phyloP scores from a whole-genome alignment of 352 stramenopile species.

The Phytophthora rubi region DNA sequence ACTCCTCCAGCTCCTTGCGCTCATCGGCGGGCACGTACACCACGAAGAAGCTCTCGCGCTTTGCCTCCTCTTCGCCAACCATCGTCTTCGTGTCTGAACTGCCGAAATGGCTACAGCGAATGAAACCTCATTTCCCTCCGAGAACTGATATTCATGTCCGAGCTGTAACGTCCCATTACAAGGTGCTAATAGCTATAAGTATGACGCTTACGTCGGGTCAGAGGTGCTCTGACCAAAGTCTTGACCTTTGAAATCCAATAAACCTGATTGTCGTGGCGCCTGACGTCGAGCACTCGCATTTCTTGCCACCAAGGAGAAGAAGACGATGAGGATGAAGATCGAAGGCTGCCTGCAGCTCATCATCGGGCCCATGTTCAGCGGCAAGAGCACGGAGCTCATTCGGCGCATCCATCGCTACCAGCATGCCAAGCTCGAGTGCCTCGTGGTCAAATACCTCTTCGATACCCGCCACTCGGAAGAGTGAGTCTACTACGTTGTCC shows the following conservation, averaged over 20 bases:
- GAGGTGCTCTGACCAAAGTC: not conserved
- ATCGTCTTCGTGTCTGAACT: constrained; percentile 32
- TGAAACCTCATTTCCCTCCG: no score
- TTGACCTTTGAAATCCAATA: not conserved
- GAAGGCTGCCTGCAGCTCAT: constrained; percentile 82
- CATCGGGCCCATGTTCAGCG: constrained; percentile 89
- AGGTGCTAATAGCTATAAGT: not conserved
- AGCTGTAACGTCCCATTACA: not conserved
- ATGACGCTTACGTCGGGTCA: not conserved
- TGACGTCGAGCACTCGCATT: constrained; percentile 6
- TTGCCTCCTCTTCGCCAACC: constrained; percentile 59
- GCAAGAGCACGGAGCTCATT: constrained; percentile 89
- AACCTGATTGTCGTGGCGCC: not conserved
- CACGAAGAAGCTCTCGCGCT: constrained; percentile 71
- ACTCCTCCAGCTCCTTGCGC: constrained; percentile 69
- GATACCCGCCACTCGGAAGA: constrained; percentile 80
- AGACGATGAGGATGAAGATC: constrained; percentile 44
- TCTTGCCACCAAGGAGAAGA: not conserved
- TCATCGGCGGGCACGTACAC: constrained; percentile 74
- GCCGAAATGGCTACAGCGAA: not conserved
- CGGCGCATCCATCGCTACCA: constrained; percentile 82
- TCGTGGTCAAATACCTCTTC: constrained; percentile 86
- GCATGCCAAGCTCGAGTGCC: constrained; percentile 78
- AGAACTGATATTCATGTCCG: not conserved
- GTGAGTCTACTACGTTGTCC: constrained; percentile 29